Percentiles rank a stretch among this genome's conserved stretches.
Evolutionary conservation across 768 basidiomycete species (phyloP).

Genomic region (Cyclocybe cylindracea): DNA sequence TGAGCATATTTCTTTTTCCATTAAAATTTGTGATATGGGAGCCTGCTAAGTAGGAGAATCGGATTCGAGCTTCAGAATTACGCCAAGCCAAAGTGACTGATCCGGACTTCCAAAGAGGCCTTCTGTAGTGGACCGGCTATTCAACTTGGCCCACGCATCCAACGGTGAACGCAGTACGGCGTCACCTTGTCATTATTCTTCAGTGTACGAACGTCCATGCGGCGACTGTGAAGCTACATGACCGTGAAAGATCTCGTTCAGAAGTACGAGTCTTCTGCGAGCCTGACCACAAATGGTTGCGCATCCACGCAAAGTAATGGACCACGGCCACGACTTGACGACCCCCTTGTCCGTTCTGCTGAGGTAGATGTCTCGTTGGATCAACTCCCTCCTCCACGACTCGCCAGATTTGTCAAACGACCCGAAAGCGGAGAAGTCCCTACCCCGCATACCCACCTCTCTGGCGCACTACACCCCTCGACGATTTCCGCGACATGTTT

Average conservation of each 20-base stretch:
- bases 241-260: conserved; percentile 35
- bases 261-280: conserved; percentile 25
- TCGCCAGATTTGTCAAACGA: conserved; percentile 22
- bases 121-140: too few relatives aligned
- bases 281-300: not conserved
- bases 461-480: not conserved
- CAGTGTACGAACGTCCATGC: conserved; percentile 9
- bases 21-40: too few relatives aligned
- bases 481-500: not conserved
- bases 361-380: not conserved
- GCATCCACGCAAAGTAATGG: too few relatives aligned
- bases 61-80: too few relatives aligned
- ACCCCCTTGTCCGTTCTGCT: too few relatives aligned
- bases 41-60: too few relatives aligned
- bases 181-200: not conserved
- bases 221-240: conserved; percentile 20
- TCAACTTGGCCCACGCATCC: too few relatives aligned
- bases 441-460: not conserved
- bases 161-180: not conserved
- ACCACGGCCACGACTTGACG: too few relatives aligned
- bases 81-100: too few relatives aligned
- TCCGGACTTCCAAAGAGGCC: too few relatives aligned
- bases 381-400: conserved; percentile 14
- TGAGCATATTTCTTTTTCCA: too few relatives aligned
- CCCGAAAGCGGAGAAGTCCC: not conserved